Conservation (phyloP, 1,284 basidiomycete species). For the Stygiomarasmius scandens region DNA sequence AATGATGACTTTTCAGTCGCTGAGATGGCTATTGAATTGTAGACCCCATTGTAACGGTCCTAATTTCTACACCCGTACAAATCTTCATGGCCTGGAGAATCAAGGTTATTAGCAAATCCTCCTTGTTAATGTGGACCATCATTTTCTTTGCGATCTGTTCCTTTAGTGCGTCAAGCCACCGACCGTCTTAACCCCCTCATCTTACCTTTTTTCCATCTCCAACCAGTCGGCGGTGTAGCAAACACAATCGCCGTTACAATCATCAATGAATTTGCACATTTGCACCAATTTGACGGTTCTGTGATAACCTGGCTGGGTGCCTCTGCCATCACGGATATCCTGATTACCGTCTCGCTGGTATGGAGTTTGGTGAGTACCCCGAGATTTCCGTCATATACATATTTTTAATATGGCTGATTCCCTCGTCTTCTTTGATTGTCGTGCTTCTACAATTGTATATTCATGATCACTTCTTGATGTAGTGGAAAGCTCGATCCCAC, state of each 20-base stretch:
- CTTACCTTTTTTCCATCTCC: background rate
- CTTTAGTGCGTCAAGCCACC: background rate
- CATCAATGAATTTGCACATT: constrained; percentile 1
- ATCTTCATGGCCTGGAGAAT: constrained; percentile 14
- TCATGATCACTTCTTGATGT: no score
- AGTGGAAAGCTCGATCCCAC: constrained; percentile 1
- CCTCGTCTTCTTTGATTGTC: background rate
- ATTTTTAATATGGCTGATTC: background rate
- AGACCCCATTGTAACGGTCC: constrained; percentile 1
- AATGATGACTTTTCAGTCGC: background rate
- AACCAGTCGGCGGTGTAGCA: constrained; percentile 7
- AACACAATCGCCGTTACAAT: constrained; percentile 1
- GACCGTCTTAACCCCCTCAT: background rate
- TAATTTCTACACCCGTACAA: constrained; percentile 22
- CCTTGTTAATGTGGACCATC: background rate
- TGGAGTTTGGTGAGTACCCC: constrained; percentile 3
- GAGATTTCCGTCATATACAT: background rate
- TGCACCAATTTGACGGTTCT: constrained; percentile 1
- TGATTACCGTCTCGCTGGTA: constrained; percentile 5
- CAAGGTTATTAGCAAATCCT: constrained; percentile 5
- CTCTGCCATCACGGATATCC: constrained; percentile 9
- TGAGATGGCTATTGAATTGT: background rate
- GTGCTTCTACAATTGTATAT: no score
- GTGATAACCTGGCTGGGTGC: constrained; percentile 8
- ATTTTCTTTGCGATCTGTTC: constrained; percentile 4